Evolutionary conservation across 2,329 filamentous ascomycete species (phyloP), one percentile per base, ranked within the genome.

Genomic region (Ustulina deusta): DNA sequence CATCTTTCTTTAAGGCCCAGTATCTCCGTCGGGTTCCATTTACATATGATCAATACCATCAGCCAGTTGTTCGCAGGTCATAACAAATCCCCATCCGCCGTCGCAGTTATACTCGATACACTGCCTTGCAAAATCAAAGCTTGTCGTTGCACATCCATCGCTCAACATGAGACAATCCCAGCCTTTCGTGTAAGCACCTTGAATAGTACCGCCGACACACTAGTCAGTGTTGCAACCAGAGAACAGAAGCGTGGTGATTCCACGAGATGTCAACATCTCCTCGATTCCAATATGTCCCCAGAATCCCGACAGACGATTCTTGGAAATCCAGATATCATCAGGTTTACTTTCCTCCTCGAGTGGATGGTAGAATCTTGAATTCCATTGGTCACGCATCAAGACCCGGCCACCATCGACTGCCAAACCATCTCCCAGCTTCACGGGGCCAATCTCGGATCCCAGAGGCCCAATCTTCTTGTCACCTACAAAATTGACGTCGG

Each of bases 191-290:
- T 11, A 38, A 20, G 60, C 60, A 29, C 22, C 40, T 22, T 56
- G 60, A 2, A 63, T 0, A 29, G 6, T 56, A 15, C 20, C 51
- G 3, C 6, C 9, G 2, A 63, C 60, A 11, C 60, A 63, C 29
- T 38, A n/a, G 17, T 63, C 51, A 1, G 51, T 40, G 2, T 63
- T 56, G 6, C 27, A 36, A 0, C 51, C 60, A 1, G 60, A 42
- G 25, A 63, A 63, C 20, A 56, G 6, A 29, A 63, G 32, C 0
- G 60, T 63, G 2, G 27, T 56, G 51, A 63, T 63, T 1, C 60
- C 51, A 1, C 29, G 29, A n/a, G 27, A 34, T 6, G 11, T 25
- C 13, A 62, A 20, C 6, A 10, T 17, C 3, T 5, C 29, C 3
- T 38, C 40, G 1, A 38, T 38, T 3, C 10, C 27, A 34, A 49